phyloP scores from a whole-genome alignment of 768 basidiomycete genomes.

The Mycena maculata region DNA sequence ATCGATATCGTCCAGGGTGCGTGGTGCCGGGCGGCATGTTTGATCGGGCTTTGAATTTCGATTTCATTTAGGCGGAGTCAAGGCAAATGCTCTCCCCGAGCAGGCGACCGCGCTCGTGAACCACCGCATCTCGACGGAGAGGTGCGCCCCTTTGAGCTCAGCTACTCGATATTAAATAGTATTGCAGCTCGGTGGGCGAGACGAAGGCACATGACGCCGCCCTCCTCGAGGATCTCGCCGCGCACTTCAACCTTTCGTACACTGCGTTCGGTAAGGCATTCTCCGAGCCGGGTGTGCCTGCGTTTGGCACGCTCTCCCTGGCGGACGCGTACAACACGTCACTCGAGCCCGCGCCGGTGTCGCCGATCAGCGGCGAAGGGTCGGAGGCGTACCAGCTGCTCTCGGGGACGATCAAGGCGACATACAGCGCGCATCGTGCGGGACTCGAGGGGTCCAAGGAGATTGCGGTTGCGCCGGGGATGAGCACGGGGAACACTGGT shows the following conservation, averaged over 20 bases:
- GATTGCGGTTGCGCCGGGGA: slow-evolving; percentile 40
- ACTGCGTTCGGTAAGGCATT: slow-evolving; percentile 49
- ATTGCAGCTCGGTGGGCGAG: slow-evolving; percentile 46
- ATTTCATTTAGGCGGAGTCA: slow-evolving; percentile 45
- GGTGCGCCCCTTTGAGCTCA: slow-evolving; percentile 37
- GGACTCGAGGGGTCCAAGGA: neutral
- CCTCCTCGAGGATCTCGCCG: slow-evolving; percentile 47
- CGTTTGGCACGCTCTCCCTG: slow-evolving; percentile 47
- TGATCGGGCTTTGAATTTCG: no score
- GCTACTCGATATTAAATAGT: neutral
- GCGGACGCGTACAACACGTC: slow-evolving; percentile 44
- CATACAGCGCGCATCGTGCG: slow-evolving; percentile 40
- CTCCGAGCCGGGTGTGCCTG: slow-evolving; percentile 5
- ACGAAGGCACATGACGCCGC: slow-evolving; percentile 42
- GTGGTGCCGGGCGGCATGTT: no score
- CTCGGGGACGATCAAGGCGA: slow-evolving; percentile 53
- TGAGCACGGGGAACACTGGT: slow-evolving; percentile 51
- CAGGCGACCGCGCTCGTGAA: slow-evolving; percentile 55
- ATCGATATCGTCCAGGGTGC: slow-evolving; percentile 53
- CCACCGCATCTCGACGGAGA: slow-evolving; percentile 59
- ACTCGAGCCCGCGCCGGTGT: slow-evolving; percentile 60
- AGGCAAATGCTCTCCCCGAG: slow-evolving; percentile 70
- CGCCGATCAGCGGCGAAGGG: slow-evolving; percentile 37
- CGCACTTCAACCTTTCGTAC: slow-evolving; percentile 51
- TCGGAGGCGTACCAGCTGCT: slow-evolving; percentile 45